Percentiles rank a stretch among this genome's conserved stretches.
phyloP scores from a whole-genome alignment of 208 protist species.

The Tritrichomonas foetus region DNA sequence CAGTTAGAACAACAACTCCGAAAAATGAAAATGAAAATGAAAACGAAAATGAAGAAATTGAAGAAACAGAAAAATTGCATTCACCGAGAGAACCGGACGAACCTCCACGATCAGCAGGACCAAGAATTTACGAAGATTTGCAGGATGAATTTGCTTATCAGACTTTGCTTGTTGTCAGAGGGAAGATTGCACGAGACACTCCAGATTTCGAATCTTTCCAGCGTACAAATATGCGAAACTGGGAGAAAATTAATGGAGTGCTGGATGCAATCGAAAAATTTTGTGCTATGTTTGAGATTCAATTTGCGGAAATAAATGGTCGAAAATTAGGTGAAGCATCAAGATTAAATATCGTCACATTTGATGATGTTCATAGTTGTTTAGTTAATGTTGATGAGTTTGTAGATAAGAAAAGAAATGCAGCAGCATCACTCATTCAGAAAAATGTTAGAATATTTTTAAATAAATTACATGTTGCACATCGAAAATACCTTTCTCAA shows the following conservation, averaged over 20 bases:
- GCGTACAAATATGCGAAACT: not conserved
- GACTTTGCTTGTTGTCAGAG: not conserved
- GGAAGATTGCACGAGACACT: slow-evolving; percentile 11
- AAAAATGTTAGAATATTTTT: not conserved
- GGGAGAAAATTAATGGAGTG: not conserved
- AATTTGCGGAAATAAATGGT: slow-evolving; percentile 17
- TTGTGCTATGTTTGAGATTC: not conserved
- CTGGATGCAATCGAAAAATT: not conserved
- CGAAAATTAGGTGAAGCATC: not conserved
- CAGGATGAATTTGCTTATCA: slow-evolving; percentile 34
- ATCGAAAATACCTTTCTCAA: not conserved
- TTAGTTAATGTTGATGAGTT: not conserved
- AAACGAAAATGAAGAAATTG: not conserved
- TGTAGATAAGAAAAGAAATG: not conserved
- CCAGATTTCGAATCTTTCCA: slow-evolving; percentile 33
- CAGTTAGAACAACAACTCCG: not conserved
- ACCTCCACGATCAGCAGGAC: not conserved
- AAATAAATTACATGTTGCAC: not conserved
- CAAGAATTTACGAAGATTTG: slow-evolving; percentile 28
- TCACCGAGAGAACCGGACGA: not conserved
- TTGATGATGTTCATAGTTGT: not conserved
- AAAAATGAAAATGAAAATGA: not conserved
- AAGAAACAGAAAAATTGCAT: not conserved
- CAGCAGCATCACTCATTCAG: not conserved
- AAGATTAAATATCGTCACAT: not conserved